These are phyloP conservation scores for Gonium pectorale DNA, from an alignment of 139 green algal species.

Conservation along the genomic window DNA sequence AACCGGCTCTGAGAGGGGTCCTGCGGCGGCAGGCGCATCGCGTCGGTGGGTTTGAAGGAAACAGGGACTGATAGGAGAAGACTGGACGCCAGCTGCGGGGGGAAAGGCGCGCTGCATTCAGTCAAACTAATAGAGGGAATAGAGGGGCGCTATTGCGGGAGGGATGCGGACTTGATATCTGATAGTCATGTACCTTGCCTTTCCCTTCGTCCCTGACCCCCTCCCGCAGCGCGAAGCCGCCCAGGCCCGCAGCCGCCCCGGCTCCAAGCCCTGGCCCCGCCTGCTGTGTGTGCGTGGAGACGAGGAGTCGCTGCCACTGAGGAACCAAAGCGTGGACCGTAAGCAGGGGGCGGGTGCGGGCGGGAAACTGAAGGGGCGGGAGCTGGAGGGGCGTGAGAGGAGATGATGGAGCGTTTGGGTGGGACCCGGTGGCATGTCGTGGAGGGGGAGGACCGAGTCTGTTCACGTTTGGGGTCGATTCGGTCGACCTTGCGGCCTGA, in stretches of 20 bases:
- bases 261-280: conserved; percentile 29
- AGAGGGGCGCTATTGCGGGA: too few species aligned
- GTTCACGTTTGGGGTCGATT: too few species aligned
- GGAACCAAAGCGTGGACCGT: conserved; percentile 51
- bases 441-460: too few species aligned
- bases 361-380: neutral
- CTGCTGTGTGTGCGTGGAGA: conserved; percentile 44
- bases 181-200: neutral
- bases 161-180: neutral
- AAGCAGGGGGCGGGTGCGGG: neutral
- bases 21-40: too few species aligned
- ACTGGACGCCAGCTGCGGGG: too few species aligned
- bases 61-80: too few species aligned
- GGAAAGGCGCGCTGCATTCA: too few species aligned
- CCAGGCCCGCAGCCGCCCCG: neutral
- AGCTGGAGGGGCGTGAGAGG: neutral
- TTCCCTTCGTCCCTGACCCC: neutral
- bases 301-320: conserved; percentile 57
- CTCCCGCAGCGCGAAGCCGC: conserved; percentile 15
- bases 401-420: neutral
- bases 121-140: too few species aligned
- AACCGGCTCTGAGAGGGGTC: too few species aligned
- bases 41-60: too few species aligned
- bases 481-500: too few species aligned
- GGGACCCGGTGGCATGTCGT: neutral